Percentiles rank a stretch among this genome's conserved stretches.
phyloP scores from a whole-genome alignment of 148 eudicot species.

The Limonium bicolor region DNA sequence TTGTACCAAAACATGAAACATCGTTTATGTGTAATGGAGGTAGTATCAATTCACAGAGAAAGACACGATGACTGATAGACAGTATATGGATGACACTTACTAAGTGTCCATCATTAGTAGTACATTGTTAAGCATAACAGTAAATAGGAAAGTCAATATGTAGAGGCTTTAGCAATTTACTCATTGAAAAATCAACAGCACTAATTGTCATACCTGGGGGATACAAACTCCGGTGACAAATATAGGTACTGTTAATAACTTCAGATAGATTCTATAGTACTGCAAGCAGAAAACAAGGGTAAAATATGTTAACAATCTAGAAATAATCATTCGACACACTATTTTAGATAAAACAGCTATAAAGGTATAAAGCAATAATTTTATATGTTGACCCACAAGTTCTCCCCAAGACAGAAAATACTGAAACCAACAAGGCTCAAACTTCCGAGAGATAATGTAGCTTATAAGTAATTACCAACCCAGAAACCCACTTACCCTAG shows the following conservation, averaged over 20 bases:
- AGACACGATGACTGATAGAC: too few species aligned
- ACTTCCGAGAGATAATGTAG: neutral
- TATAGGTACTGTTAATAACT: slow-evolving; percentile 50
- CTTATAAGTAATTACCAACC: neutral
- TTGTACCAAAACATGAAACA: too few species aligned
- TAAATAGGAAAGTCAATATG: neutral
- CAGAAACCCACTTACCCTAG: slow-evolving; percentile 32
- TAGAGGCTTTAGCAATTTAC: neutral
- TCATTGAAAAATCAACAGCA: neutral
- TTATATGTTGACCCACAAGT: neutral
- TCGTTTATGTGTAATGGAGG: too few species aligned
- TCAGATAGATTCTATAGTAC: slow-evolving; percentile 55
- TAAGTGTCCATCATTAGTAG: too few species aligned
- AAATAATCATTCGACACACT: too few species aligned
- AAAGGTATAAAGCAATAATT: too few species aligned
- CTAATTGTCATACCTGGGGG: slow-evolving; percentile 57
- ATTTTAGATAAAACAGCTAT: too few species aligned
- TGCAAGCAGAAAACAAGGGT: slow-evolving; percentile 15
- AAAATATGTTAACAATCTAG: too few species aligned
- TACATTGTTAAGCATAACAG: too few species aligned
- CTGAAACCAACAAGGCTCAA: neutral
- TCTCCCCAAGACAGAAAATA: neutral
- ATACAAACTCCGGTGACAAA: slow-evolving; percentile 32
- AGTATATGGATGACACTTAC: too few species aligned
- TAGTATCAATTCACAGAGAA: too few species aligned